These are phyloP conservation scores for Ilex asprella DNA, from an alignment of 257 asterid species.

Conservation along the genomic window DNA sequence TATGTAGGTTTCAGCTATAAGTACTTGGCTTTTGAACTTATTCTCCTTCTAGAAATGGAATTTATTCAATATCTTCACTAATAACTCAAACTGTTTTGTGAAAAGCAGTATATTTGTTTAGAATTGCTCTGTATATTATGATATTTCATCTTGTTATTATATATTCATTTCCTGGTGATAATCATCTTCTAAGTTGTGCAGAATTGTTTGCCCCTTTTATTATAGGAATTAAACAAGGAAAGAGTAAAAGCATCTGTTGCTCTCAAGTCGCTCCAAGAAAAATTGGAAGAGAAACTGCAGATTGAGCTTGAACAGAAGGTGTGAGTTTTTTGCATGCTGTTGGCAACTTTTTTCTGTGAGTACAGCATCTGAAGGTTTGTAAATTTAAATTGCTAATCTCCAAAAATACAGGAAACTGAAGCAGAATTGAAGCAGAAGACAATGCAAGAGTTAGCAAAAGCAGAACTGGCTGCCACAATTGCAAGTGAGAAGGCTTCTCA, in stretches of 20 bases:
- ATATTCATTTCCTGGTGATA: conserved; percentile 2
- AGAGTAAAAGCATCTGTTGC: conserved; percentile 76
- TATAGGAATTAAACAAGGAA: conserved; percentile 80
- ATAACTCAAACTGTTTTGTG: too few species aligned
- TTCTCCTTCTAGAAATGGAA: too few species aligned
- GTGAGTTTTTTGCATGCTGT: conserved; percentile 7
- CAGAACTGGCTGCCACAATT: conserved; percentile 82
- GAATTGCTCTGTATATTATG: neutral
- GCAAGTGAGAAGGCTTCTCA: conserved; percentile 94
- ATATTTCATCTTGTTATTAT: neutral
- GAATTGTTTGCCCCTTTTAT: conserved; percentile 12
- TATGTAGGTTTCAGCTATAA: too few species aligned
- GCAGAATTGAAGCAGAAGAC: conserved; percentile 54
- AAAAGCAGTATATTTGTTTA: too few species aligned
- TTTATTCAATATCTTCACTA: too few species aligned
- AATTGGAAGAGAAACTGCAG: conserved; percentile 53
- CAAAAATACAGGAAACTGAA: conserved; percentile 67
- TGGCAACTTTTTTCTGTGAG: neutral
- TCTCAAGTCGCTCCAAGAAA: conserved; percentile 79
- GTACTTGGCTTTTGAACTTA: too few species aligned
- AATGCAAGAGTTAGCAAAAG: conserved; percentile 63
- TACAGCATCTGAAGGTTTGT: neutral
- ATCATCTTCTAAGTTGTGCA: conserved; percentile 11
- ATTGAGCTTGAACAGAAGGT: conserved; percentile 79
- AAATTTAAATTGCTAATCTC: conserved; percentile 10